These are phyloP conservation scores for Pelargonium cotyledonis DNA, from an alignment of 441 rosid species.

Conservation along the genomic window DNA sequence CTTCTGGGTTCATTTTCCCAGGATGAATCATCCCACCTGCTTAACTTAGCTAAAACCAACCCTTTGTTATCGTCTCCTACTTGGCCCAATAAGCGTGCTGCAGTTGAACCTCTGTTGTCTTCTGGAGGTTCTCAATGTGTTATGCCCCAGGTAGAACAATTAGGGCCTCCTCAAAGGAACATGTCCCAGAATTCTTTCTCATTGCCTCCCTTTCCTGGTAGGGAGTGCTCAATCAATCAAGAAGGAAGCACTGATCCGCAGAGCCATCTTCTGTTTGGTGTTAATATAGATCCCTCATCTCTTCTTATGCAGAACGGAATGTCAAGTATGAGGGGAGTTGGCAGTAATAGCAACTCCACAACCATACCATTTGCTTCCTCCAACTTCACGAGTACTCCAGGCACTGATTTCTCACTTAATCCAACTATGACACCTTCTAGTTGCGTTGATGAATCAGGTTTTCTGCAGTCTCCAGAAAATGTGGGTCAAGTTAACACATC, in stretches of 20 bases:
- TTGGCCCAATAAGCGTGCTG: constrained; percentile 90
- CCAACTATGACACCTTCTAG: constrained; percentile 66
- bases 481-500: constrained; percentile 59
- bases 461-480: constrained; percentile 73
- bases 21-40: constrained; percentile 65
- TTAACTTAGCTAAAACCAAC: constrained; percentile 53
- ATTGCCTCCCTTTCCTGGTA: constrained; percentile 95
- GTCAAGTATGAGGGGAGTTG: constrained; percentile 68
- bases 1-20: constrained; percentile 67
- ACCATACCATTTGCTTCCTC: constrained; percentile 54
- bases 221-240: constrained; percentile 78
- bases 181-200: constrained; percentile 53
- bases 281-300: constrained; percentile 84
- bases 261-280: constrained; percentile 86
- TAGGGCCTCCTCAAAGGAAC: constrained; percentile 56
- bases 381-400: constrained; percentile 46
- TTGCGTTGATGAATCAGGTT: constrained; percentile 75
- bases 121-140: constrained; percentile 50
- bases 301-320: constrained; percentile 78
- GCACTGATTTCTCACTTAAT: constrained; percentile 64
- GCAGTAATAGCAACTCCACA: constrained; percentile 63
- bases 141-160: constrained; percentile 54
- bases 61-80: constrained; percentile 48
- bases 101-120: constrained; percentile 57
- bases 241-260: constrained; percentile 63